Percentiles rank a stretch among this genome's conserved stretches.
Conservation (phyloP, 768 basidiomycete species). For the Lactarius quietus region DNA sequence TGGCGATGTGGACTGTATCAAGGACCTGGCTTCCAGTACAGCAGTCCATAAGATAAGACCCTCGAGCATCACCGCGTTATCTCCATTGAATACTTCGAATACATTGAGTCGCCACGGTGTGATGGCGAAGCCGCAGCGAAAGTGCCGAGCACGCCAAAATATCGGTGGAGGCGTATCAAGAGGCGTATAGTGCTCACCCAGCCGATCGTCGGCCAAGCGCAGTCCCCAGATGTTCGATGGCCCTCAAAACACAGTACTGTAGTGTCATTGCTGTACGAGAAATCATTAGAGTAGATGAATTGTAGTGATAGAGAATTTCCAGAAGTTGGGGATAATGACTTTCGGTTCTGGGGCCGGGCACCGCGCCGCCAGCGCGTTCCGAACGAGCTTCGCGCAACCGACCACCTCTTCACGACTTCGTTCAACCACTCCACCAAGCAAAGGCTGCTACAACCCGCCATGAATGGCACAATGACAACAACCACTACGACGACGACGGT, state of each 20-base stretch:
- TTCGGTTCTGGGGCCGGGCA: slow-evolving; percentile 1
- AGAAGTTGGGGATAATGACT: not conserved
- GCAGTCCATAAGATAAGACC: not conserved
- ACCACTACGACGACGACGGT: slow-evolving; percentile 9
- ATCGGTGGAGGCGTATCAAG: not conserved
- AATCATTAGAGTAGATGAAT: not conserved
- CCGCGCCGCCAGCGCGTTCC: slow-evolving; percentile 16
- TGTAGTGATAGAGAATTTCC: not conserved
- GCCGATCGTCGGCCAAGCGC: not conserved
- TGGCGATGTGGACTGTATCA: not conserved
- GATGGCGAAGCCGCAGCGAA: not conserved
- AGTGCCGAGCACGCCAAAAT: not conserved
- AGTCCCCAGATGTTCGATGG: not conserved
- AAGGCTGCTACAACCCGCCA: not conserved
- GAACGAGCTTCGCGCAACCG: slow-evolving; percentile 6
- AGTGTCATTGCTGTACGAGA: not conserved
- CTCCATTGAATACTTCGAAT: not conserved
- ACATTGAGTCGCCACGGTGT: not conserved
- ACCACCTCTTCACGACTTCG: not conserved
- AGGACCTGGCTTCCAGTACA: not conserved
- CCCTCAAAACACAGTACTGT: too few species aligned
- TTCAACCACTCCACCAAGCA: not conserved
- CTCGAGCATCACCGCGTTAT: not conserved
- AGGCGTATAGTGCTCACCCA: not conserved
- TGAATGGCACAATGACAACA: slow-evolving; percentile 18